Conservation (phyloP, 1,139 yeast genomes). For the Taiozyma sp. region DNA sequence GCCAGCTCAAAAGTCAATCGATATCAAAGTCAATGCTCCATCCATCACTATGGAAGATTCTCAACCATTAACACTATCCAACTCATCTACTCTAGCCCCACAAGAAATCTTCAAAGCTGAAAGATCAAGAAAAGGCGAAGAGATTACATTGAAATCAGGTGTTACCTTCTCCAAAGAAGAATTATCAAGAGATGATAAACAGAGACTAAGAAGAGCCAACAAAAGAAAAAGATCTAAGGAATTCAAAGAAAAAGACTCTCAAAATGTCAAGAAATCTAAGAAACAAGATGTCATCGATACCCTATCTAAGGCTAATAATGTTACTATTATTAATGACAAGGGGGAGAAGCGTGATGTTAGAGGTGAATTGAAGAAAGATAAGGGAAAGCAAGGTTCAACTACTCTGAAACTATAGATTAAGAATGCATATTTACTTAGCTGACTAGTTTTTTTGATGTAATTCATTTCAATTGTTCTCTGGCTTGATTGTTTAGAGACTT, state of each 20-base stretch:
- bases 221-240: slow-evolving; percentile 75
- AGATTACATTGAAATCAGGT: slow-evolving; percentile 76
- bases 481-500: slow-evolving; percentile 34
- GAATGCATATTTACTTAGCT: not conserved
- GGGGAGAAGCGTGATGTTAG: slow-evolving; percentile 74
- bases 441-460: not conserved
- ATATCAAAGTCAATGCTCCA: slow-evolving; percentile 76
- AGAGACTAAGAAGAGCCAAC: slow-evolving; percentile 78
- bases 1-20: slow-evolving; percentile 76
- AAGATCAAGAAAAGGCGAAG: slow-evolving; percentile 45
- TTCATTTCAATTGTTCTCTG: slow-evolving; percentile 20
- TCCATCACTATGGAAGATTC: slow-evolving; percentile 94
- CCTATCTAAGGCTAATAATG: slow-evolving; percentile 67
- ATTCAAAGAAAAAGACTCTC: slow-evolving; percentile 31
- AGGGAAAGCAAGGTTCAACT: slow-evolving; percentile 22
- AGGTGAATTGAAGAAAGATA: slow-evolving; percentile 57
- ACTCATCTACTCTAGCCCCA: slow-evolving; percentile 83
- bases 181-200: slow-evolving; percentile 81
- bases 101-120: slow-evolving; percentile 83
- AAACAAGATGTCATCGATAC: slow-evolving; percentile 68
- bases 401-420: slow-evolving; percentile 25
- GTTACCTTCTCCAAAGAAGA: slow-evolving; percentile 81
- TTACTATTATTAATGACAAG: slow-evolving; percentile 72
- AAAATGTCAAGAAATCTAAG: slow-evolving; percentile 45
- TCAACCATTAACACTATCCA: slow-evolving; percentile 80